Conservation (phyloP, 2,329 filamentous ascomycete species). For the Ilyonectria robusta region DNA sequence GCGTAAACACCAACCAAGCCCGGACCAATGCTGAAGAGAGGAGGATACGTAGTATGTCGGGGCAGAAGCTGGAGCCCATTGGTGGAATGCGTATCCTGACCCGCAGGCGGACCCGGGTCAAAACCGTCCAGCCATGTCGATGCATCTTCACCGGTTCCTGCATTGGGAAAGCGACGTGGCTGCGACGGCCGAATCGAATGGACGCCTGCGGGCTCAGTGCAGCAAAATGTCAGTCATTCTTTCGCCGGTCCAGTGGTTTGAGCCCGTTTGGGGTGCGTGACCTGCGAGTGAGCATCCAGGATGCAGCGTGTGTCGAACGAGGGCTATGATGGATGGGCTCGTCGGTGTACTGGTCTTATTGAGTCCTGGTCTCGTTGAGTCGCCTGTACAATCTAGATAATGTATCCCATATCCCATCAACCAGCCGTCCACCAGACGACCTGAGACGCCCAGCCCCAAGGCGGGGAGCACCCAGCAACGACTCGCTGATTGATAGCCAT, state of each 20-base stretch:
- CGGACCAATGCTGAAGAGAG: slow-evolving; percentile 1
- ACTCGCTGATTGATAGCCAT: background rate
- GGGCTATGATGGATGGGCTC: background rate
- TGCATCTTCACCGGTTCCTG: slow-evolving; percentile 52
- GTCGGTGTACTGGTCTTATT: too few species aligned
- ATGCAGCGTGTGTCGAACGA: background rate
- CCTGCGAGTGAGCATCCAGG: slow-evolving; percentile 23
- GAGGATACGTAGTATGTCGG: background rate
- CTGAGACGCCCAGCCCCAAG: background rate
- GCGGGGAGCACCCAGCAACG: slow-evolving; percentile 3
- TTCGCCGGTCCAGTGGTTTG: slow-evolving; percentile 20
- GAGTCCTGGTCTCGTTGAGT: background rate
- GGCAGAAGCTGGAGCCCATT: slow-evolving; percentile 29
- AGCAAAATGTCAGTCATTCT: slow-evolving; percentile 3
- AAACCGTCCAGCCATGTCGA: slow-evolving; percentile 43
- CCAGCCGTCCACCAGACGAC: background rate
- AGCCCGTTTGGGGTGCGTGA: slow-evolving; percentile 18
- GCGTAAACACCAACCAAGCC: slow-evolving; percentile 14
- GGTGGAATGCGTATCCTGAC: slow-evolving; percentile 40
- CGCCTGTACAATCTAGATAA: background rate
- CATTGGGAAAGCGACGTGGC: slow-evolving; percentile 50
- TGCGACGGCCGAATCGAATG: slow-evolving; percentile 35
- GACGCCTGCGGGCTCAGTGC: slow-evolving; percentile 5
- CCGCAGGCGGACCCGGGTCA: slow-evolving; percentile 39
- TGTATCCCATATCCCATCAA: background rate